A percentile compares a stretch with the other conserved stretches of the same genome.
Evolutionary conservation across 805 yeast species (phyloP).

Genomic region (Candida incommunis): DNA sequence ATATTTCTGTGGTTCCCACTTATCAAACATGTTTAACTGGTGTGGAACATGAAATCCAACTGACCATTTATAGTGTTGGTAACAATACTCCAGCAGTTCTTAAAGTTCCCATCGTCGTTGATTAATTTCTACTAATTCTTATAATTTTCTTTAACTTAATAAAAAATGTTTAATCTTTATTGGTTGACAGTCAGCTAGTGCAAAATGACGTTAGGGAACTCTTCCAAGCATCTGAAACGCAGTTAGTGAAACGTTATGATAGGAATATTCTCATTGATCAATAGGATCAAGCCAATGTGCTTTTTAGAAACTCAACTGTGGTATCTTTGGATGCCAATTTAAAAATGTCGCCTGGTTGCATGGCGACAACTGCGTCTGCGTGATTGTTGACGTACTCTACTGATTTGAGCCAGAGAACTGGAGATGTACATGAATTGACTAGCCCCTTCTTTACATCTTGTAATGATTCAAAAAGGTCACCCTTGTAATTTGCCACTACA

Average conservation of each 20-base stretch:
- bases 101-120: neutral
- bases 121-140: no score
- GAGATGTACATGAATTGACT: constrained; percentile 15
- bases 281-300: no score
- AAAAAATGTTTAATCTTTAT: no score
- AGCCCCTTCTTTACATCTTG: constrained; percentile 16
- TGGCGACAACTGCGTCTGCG: constrained; percentile 10
- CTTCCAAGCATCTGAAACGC: no score
- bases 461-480: constrained; percentile 15
- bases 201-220: no score
- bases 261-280: no score
- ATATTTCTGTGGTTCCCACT: neutral
- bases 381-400: constrained; percentile 8
- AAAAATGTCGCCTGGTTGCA: constrained; percentile 20
- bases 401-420: constrained; percentile 21
- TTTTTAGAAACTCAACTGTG: neutral
- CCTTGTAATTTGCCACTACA: constrained; percentile 21
- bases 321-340: constrained; percentile 9
- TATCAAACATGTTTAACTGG: neutral
- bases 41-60: neutral
- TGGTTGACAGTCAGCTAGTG: no score
- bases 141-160: no score
- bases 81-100: neutral
- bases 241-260: no score
- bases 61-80: neutral